phyloP scores from a whole-genome alignment of 1,284 basidiomycete species.

The Coniferiporia sulphurascens region DNA sequence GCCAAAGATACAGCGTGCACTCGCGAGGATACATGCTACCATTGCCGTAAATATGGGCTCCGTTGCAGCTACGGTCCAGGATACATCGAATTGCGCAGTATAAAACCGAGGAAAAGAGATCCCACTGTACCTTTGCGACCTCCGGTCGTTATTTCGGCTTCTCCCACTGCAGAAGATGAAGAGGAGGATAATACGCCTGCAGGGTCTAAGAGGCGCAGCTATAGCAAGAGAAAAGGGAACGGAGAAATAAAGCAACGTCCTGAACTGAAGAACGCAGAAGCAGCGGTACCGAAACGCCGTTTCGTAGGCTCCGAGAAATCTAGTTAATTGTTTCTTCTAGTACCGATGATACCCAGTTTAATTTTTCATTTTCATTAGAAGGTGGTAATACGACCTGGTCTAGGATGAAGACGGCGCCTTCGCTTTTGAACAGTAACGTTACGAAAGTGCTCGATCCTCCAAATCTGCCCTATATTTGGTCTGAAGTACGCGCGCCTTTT shows the following conservation, averaged over 20 bases:
- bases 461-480: slow-evolving; percentile 1
- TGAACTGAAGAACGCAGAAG: neutral
- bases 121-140: no score
- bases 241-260: neutral
- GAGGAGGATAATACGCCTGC: no score
- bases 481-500: neutral
- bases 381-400: neutral
- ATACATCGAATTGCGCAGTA: neutral
- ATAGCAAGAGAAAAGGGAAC: neutral
- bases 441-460: neutral
- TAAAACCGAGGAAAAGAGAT: neutral
- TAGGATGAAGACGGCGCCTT: neutral
- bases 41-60: neutral
- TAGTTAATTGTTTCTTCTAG: neutral
- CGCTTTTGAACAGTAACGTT: neutral
- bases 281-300: neutral
- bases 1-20: neutral
- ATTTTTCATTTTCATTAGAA: neutral
- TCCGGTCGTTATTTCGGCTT: no score
- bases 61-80: neutral
- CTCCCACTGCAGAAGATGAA: no score
- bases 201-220: no score
- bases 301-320: neutral
- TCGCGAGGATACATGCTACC: neutral
- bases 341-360: neutral